A percentile compares a stretch with the other conserved stretches of the same genome.
These are phyloP conservation scores for Trapa incisa DNA, from an alignment of 345 rosid species.

Conservation along the genomic window DNA sequence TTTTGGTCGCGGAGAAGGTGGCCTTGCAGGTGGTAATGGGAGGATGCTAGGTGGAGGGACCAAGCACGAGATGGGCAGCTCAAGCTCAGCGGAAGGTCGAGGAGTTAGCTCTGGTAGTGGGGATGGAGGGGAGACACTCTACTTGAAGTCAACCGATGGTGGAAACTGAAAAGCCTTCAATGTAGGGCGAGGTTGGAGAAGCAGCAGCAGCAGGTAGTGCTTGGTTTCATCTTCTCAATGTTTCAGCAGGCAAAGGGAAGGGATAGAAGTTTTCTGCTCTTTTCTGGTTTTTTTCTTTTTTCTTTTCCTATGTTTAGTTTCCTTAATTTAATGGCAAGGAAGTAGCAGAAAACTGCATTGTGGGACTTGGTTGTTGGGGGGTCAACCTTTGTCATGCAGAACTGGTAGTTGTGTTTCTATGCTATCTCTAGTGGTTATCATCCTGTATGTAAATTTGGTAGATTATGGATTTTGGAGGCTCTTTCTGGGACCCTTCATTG, in stretches of 20 bases:
- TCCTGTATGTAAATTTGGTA: background rate
- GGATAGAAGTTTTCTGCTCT: constrained; percentile 1
- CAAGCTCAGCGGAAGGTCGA: constrained; percentile 53
- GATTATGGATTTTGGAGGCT: background rate
- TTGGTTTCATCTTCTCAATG: background rate
- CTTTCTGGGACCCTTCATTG: background rate
- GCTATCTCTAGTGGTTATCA: background rate
- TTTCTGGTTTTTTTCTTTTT: constrained; percentile 3
- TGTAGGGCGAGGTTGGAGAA: background rate
- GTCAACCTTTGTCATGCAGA: background rate
- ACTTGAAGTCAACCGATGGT: constrained; percentile 69
- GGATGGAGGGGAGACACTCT: constrained; percentile 76
- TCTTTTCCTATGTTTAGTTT: background rate
- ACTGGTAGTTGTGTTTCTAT: background rate
- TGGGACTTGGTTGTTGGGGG: background rate
- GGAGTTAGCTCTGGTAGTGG: constrained; percentile 64
- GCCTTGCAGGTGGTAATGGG: constrained; percentile 21
- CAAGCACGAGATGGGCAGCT: constrained; percentile 72
- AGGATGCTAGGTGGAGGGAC: constrained; percentile 41
- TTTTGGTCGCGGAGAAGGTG: constrained; percentile 37
- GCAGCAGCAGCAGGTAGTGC: background rate
- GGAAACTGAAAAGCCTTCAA: constrained; percentile 48
- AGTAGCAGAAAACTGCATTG: background rate
- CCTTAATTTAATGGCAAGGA: constrained; percentile 1
- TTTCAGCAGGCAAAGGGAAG: background rate